Conservation (phyloP, 805 yeast genomes). For the Komagataella kurtzmanii region DNA sequence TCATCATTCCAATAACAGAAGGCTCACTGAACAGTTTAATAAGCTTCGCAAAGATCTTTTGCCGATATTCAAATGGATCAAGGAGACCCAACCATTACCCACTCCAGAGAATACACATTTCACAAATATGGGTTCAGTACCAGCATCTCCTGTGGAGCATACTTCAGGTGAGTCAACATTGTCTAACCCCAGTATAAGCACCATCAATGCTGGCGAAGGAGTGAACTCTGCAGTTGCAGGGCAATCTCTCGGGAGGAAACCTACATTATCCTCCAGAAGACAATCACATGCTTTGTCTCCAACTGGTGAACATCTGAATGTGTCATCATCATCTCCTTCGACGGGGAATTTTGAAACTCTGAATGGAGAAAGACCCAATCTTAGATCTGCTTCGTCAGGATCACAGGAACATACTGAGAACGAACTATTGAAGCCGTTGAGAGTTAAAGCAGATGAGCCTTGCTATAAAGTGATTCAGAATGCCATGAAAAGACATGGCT, state of each 20-base stretch:
- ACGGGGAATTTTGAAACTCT: background rate
- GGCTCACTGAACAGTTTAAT: constrained; percentile 37
- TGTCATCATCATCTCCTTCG: background rate
- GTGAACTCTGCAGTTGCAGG: background rate
- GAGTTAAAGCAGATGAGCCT: constrained; percentile 85
- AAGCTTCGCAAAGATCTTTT: constrained; percentile 50
- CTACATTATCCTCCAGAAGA: constrained; percentile 1
- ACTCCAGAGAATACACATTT: constrained; percentile 34
- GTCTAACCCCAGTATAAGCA: background rate
- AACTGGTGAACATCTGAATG: background rate
- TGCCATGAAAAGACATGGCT: constrained; percentile 75
- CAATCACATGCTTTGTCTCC: constrained; percentile 4
- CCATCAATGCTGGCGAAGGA: background rate
- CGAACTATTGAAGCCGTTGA: constrained; percentile 71
- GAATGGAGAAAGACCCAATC: constrained; percentile 3
- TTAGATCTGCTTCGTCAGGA: constrained; percentile 2
- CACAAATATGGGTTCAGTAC: background rate
- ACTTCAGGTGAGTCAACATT: constrained; percentile 1
- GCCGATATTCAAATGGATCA: constrained; percentile 47
- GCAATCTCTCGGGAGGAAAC: background rate
- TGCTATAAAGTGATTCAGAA: constrained; percentile 79
- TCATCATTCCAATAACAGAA: constrained; percentile 11
- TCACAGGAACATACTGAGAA: constrained; percentile 3
- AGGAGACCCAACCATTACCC: constrained; percentile 58
- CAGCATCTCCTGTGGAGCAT: background rate